Conservation (phyloP, 2,329 filamentous ascomycete species). For the Aspergillus spinulosporus region DNA sequence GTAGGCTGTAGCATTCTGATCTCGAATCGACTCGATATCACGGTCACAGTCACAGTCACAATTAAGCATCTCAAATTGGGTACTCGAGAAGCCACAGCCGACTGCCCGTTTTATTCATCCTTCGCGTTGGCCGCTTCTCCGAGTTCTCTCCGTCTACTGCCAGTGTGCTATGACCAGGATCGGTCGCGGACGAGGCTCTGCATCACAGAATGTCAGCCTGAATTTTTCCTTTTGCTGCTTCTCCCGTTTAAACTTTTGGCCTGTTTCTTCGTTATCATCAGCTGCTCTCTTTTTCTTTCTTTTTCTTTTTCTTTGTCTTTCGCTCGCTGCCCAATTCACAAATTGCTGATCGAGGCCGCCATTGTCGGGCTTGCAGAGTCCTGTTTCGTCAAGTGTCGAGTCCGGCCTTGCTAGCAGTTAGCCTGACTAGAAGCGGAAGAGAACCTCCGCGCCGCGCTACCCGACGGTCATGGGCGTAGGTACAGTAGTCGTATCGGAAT, state of each 20-base stretch:
- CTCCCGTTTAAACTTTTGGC: neutral
- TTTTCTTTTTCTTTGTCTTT: slow-evolving; percentile 1
- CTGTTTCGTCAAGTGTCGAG: slow-evolving; percentile 2
- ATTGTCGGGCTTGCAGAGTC: slow-evolving; percentile 14
- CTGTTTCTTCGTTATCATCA: neutral
- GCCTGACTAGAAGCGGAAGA: slow-evolving; percentile 6
- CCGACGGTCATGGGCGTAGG: slow-evolving; percentile 16
- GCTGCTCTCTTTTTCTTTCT: neutral
- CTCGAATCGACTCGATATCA: neutral
- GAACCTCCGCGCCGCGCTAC: slow-evolving; percentile 21
- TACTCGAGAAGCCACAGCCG: slow-evolving; percentile 6
- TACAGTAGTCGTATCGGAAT: neutral
- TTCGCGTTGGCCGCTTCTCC: slow-evolving; percentile 8
- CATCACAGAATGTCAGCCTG: neutral
- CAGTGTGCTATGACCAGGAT: slow-evolving; percentile 3
- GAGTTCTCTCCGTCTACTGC: slow-evolving; percentile 1
- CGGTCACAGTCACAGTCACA: neutral
- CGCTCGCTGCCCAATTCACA: neutral
- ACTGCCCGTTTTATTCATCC: neutral
- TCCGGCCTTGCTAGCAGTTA: slow-evolving; percentile 14
- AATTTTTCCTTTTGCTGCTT: neutral
- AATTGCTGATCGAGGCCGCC: neutral
- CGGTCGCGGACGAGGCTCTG: slow-evolving; percentile 4
- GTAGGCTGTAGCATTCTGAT: neutral
- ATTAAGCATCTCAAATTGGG: neutral